A percentile compares a stretch with the other conserved stretches of the same genome.
Conservation (phyloP, 169 alveolate genomes). For the Eimeria maxima region DNA sequence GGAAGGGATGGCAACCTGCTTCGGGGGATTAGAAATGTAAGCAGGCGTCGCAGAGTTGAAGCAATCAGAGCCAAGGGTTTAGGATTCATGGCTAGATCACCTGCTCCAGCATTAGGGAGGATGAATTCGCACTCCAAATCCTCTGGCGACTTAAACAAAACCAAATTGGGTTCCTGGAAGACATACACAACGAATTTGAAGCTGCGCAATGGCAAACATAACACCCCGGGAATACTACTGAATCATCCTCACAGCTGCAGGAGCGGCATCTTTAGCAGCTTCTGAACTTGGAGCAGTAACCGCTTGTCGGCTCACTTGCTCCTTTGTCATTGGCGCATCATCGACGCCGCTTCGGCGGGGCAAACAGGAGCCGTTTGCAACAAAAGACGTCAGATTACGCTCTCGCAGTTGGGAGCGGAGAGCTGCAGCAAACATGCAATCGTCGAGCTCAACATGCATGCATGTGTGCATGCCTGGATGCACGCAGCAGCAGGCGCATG, state of each 20-base stretch:
- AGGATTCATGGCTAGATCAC: not conserved
- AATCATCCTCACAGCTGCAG: too few species aligned
- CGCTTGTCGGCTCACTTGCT: slow-evolving; percentile 26
- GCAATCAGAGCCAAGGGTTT: not conserved
- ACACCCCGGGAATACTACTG: too few species aligned
- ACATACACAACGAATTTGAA: not conserved
- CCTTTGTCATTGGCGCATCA: slow-evolving; percentile 84
- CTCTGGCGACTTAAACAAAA: slow-evolving; percentile 75
- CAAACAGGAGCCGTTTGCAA: slow-evolving; percentile 89
- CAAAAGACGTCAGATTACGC: slow-evolving; percentile 88
- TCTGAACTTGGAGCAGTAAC: too few species aligned
- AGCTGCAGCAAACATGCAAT: slow-evolving; percentile 21
- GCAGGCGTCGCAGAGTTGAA: not conserved
- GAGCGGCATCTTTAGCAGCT: too few species aligned
- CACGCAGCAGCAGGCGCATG: too few species aligned
- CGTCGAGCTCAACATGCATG: not conserved
- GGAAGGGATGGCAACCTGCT: not conserved
- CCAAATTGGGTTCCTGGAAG: slow-evolving; percentile 71
- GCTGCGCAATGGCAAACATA: not conserved
- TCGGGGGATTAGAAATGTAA: not conserved
- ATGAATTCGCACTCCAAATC: slow-evolving; percentile 53
- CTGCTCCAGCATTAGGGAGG: slow-evolving; percentile 74
- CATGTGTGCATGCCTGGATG: too few species aligned
- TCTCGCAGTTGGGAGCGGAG: slow-evolving; percentile 84
- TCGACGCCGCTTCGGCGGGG: slow-evolving; percentile 88